phyloP scores from a whole-genome alignment of 1,284 basidiomycete species.

The Athelia psychrophila region DNA sequence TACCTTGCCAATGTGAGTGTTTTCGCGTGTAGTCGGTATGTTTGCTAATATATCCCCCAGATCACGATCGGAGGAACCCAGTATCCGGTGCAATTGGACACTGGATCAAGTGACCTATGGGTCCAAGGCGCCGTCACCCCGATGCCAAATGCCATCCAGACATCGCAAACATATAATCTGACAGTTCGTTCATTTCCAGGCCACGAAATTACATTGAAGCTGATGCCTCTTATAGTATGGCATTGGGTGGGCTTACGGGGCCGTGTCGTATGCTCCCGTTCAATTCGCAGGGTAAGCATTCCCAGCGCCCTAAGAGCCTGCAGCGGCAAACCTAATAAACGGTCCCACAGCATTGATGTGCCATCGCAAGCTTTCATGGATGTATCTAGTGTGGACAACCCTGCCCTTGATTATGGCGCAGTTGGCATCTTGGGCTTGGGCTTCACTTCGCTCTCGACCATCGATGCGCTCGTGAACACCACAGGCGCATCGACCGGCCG shows the following conservation, averaged over 20 bases:
- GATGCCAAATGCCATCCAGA: conserved; percentile 48
- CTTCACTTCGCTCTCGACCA: conserved; percentile 68
- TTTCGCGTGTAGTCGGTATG: conserved; percentile 2
- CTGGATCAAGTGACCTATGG: conserved; percentile 83
- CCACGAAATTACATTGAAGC: conserved; percentile 1
- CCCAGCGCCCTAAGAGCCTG: conserved; percentile 6
- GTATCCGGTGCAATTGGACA: conserved; percentile 70
- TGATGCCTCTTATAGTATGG: conserved; percentile 52
- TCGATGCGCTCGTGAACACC: conserved; percentile 58
- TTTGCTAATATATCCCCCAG: conserved; percentile 30
- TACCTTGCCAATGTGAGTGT: conserved; percentile 64
- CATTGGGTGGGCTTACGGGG: conserved; percentile 71
- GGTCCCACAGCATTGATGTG: conserved; percentile 50
- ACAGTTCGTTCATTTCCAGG: conserved; percentile 40
- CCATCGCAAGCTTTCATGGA: conserved; percentile 68
- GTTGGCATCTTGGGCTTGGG: conserved; percentile 76
- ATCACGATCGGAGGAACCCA: conserved; percentile 53
- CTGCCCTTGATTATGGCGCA: conserved; percentile 69
- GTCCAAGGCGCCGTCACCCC: conserved; percentile 50
- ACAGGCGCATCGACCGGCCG: conserved; percentile 59
- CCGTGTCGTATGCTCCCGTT: conserved; percentile 56
- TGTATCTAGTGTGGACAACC: conserved; percentile 57
- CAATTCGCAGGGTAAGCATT: conserved; percentile 63
- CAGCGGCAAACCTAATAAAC: conserved; percentile 4
- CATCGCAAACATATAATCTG: conserved; percentile 49